Conservation (phyloP, 768 basidiomycete genomes). For the Pisolithus marmoratus region DNA sequence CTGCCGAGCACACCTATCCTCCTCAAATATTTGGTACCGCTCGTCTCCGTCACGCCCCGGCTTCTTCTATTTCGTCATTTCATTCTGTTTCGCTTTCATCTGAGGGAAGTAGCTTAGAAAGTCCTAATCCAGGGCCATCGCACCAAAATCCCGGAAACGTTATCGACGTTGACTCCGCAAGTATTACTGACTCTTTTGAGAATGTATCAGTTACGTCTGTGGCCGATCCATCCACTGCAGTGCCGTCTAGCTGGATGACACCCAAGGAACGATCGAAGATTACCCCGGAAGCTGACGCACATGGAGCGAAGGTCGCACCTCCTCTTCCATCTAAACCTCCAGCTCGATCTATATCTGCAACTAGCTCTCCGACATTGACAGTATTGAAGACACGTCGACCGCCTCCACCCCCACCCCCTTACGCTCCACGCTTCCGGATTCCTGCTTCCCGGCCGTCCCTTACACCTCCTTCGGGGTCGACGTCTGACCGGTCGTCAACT, state of each 20-base stretch:
- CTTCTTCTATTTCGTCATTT: slow-evolving; percentile 76
- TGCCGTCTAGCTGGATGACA: slow-evolving; percentile 47
- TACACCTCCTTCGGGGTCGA: slow-evolving; percentile 33
- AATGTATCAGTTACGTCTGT: slow-evolving; percentile 53
- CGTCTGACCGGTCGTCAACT: slow-evolving; percentile 62
- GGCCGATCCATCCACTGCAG: slow-evolving; percentile 46
- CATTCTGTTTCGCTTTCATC: slow-evolving; percentile 80
- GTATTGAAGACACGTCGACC: slow-evolving; percentile 37
- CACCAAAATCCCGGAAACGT: slow-evolving; percentile 19
- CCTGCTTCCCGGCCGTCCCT: slow-evolving; percentile 35
- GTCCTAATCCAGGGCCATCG: slow-evolving; percentile 2
- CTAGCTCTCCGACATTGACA: slow-evolving; percentile 32
- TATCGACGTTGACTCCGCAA: slow-evolving; percentile 45
- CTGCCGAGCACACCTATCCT: slow-evolving; percentile 58
- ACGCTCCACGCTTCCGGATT: slow-evolving; percentile 22
- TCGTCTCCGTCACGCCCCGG: slow-evolving; percentile 46
- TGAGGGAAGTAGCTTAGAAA: slow-evolving; percentile 36
- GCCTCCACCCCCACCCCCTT: slow-evolving; percentile 37
- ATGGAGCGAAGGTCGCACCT: slow-evolving; percentile 15
- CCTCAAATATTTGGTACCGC: slow-evolving; percentile 29
- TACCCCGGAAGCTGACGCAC: slow-evolving; percentile 30
- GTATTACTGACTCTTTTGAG: slow-evolving; percentile 70
- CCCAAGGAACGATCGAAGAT: slow-evolving; percentile 32
- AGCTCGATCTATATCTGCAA: slow-evolving; percentile 28
- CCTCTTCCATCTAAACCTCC: slow-evolving; percentile 25